Evolutionary conservation across 768 basidiomycete species (phyloP).

Genomic region (Boletus patriciae): DNA sequence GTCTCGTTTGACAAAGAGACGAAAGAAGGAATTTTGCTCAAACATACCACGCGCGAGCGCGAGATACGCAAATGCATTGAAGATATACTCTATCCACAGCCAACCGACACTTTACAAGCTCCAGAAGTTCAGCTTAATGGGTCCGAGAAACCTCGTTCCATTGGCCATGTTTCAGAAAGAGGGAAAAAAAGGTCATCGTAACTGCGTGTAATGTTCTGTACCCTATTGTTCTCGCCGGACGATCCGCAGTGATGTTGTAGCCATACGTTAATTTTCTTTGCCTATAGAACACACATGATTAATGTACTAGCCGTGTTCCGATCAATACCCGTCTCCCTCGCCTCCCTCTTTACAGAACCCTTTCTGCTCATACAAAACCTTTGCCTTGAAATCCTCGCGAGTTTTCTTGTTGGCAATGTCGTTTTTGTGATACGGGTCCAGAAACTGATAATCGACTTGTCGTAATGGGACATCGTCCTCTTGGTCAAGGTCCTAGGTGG

Average conservation of each 20-base stretch:
- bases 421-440: conserved; percentile 70
- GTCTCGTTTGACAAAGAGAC: conserved; percentile 73
- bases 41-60: conserved; percentile 72
- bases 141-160: conserved; percentile 35
- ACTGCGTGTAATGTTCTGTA: conserved; percentile 20
- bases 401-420: conserved; percentile 74
- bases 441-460: conserved; percentile 68
- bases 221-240: conserved; percentile 25
- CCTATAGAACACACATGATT: conserved; percentile 1
- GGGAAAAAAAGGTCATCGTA: conserved; percentile 55
- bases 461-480: conserved; percentile 85
- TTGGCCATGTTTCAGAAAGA: conserved; percentile 51
- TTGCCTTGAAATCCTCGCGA: conserved; percentile 80
- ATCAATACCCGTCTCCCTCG: conserved; percentile 91
- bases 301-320: conserved; percentile 13
- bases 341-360: conserved; percentile 96
- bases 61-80: conserved; percentile 78
- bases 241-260: conserved; percentile 20
- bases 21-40: conserved; percentile 64
- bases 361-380: conserved; percentile 76
- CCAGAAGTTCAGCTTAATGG: conserved; percentile 47
- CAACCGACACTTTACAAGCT: conserved; percentile 36
- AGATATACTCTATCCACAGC: conserved; percentile 59
- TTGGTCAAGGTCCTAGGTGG: conserved; percentile 77
- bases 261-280: conserved; percentile 7